Evolutionary conservation across 768 basidiomycete genomes (phyloP).

Genomic region (Podaxis sp.): DNA sequence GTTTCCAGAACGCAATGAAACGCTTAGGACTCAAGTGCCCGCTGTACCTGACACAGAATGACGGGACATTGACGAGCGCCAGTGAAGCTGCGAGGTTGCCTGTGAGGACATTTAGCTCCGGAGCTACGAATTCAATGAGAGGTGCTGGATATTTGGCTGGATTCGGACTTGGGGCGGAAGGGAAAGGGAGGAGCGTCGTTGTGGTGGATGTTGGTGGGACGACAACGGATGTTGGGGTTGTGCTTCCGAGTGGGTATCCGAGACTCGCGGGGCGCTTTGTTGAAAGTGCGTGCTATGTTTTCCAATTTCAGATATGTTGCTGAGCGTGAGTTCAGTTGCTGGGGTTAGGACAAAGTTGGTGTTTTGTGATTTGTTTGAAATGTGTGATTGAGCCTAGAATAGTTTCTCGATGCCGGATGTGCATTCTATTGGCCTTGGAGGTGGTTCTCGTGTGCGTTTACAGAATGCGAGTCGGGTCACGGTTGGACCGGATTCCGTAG

Average conservation of each 20-base stretch:
- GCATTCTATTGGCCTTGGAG: constrained; percentile 59
- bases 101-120: constrained; percentile 61
- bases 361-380: too few relatives aligned
- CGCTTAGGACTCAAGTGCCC: constrained; percentile 47
- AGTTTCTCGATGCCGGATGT: constrained; percentile 61
- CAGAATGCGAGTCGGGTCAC: constrained; percentile 37
- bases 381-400: not conserved
- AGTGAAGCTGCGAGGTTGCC: constrained; percentile 53
- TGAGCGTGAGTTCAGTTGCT: constrained; percentile 34
- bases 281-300: constrained; percentile 29
- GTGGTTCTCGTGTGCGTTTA: constrained; percentile 53
- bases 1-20: constrained; percentile 52
- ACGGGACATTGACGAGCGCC: constrained; percentile 53
- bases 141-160: constrained; percentile 62
- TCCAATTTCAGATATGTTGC: not conserved
- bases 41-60: constrained; percentile 61
- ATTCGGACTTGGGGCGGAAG: constrained; percentile 23
- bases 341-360: constrained; percentile 54
- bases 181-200: constrained; percentile 33
- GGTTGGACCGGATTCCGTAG: constrained; percentile 68
- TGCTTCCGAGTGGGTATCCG: constrained; percentile 60
- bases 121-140: constrained; percentile 71
- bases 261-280: constrained; percentile 62
- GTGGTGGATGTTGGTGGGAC: constrained; percentile 70
- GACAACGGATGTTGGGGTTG: constrained; percentile 63